A percentile compares a stretch with the other conserved stretches of the same genome.
phyloP scores from a whole-genome alignment of 1,139 yeast species.

The Saccharomyces hybrid region DNA sequence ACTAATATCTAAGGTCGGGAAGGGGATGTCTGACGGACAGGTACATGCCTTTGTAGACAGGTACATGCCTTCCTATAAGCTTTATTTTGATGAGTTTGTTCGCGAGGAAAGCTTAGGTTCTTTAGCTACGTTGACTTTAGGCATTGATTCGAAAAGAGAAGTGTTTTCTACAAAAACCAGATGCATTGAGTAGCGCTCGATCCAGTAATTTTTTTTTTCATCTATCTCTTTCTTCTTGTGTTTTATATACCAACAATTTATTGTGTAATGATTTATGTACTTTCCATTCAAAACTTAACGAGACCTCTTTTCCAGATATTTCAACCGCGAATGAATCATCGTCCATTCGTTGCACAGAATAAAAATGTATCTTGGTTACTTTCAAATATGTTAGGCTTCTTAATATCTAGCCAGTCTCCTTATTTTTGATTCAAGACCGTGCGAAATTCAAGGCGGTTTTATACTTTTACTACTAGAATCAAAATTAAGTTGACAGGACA shows the following conservation, averaged over 20 bases:
- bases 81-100: slow-evolving; percentile 49
- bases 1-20: slow-evolving; percentile 46
- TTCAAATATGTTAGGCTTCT: not conserved
- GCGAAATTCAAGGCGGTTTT: not conserved
- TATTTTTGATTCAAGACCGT: not conserved
- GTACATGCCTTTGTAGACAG: slow-evolving; percentile 65
- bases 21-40: slow-evolving; percentile 72
- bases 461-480: not conserved
- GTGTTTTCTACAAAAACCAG: slow-evolving; percentile 14
- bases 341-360: not conserved
- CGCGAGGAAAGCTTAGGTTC: slow-evolving; percentile 23
- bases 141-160: slow-evolving; percentile 19
- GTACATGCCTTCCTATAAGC: slow-evolving; percentile 77
- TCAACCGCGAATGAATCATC: not conserved
- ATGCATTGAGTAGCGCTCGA: slow-evolving; percentile 11
- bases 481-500: not conserved
- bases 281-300: not conserved
- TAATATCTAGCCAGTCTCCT: not conserved
- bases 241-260: not conserved
- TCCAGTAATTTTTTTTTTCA: slow-evolving; percentile 4
- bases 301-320: not conserved
- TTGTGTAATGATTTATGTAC: not conserved
- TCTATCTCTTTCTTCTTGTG: not conserved
- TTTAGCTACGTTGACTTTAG: slow-evolving; percentile 25
- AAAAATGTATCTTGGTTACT: too few relatives aligned